Base-by-base conservation (phyloP, 495 filamentous ascomycete species). In the Penicillium egyptiacum region DNA sequence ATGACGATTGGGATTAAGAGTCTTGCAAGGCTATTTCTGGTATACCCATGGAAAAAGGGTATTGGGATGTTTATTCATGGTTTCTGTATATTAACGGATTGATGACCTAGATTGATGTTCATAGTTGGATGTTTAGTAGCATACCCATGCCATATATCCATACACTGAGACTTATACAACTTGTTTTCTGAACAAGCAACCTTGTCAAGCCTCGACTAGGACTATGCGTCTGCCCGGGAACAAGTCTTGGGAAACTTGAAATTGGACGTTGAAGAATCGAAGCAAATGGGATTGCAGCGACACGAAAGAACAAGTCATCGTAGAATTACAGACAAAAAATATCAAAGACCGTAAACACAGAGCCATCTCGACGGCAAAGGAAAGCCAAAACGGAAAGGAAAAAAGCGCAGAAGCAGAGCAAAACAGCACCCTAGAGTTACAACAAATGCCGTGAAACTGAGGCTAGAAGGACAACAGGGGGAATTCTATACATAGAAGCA, bases 1-100 rank as follows among this genome's bases (percentile, higher is more conserved):
- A 80, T 51, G 84, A 84, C 55, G 84, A 88, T 57, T 89, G 85
- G 86, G 85, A 89, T 71, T 90, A 71, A 84, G 52, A 35, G 11
- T 33, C 28, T 6, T 23, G 14, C n/a, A n/a, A n/a, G n/a, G n/a
- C n/a, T n/a, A n/a, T n/a, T 39, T 39, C 37, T 44, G 23, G n/a
- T 26, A 48, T 48, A 50, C 8, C 30, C 30, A 0, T n/a, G 9
- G 4, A 39, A 4, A 55, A 9, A 17, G 28, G 28, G 35, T 40
- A 41, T 33, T 59, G 33, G 54, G 9, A 19, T 56, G 30, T 47
- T 56, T 33, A 37, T 28, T 48, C 28, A 20, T 31, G 45, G 11
- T 39, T 39, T 40, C 17, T 41, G 43, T 43, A 42, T 45, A 50
- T 26, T 51, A 31, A 43, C 14, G 45, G 35, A 55, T 55, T 50